Evolutionary conservation across 2,329 filamentous ascomycete genomes (phyloP), one percentile per base, ranked within the genome.

Genomic region (Lachnellula hyalina): DNA sequence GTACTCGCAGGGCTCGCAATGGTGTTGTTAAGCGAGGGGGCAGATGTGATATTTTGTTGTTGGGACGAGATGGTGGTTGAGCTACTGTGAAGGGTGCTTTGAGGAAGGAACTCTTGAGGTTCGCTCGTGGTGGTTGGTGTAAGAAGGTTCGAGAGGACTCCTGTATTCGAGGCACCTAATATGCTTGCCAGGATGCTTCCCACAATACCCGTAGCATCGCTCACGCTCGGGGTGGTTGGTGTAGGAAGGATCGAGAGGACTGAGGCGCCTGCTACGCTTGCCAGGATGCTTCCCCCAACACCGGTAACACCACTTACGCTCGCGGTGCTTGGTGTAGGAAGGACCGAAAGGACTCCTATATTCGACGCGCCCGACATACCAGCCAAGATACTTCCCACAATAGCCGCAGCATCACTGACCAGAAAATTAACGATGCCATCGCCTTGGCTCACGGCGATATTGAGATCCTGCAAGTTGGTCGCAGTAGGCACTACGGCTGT

Each of bases 301-400:
- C 51, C 50, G 1, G 57, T 11, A 9, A 56, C 60, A 53, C 49
- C 61, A 12, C 47, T 49, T 7, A 60, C 50, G 35, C 41, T 47
- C 11, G 42, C 23, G 2, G 12, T 19, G 14, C 4, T 17, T 15
- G 47, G 40, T 15, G 5, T 25, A 44, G 25, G 32, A 47, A 25
- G 19, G 42, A 53, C 25, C 5, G 53, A 46, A n/a, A 59, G 52
- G 11, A 51, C 47, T 25, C 49, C 54, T 14, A 57, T 50, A 53
- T 57, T 59, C 8, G 56, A 55, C 5, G 50, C 36, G 12, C 52
- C 53, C 25, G 51, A 52, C 4, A 49, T 34, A 9, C 28, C 36
- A 5, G 52, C 45, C 6, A 62, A 25, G n/a, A 62, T 50, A n/a
- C 52, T 55, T 41, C 49, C 61, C 4, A 58, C 55, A 23, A 58